Evolutionary conservation across 345 rosid genomes (phyloP), one percentile per base, ranked within the genome.

Genomic region (Erodium maritimum): DNA sequence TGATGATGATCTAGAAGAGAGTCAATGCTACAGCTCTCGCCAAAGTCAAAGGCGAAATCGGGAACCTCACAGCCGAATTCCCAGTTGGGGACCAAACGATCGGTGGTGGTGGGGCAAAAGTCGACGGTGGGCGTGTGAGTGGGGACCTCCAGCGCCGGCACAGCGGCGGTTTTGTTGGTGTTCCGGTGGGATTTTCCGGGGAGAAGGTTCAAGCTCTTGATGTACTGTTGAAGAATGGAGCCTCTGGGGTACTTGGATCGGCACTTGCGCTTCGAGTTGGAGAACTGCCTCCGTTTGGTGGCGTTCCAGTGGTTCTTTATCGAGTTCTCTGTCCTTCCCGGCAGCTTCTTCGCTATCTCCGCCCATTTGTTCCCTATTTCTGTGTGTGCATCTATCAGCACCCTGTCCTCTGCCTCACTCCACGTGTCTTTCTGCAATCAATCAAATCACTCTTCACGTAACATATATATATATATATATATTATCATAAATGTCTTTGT

Each of bases 301-400:
- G 96, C 99, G 29, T 90, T 94, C 99, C 99, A 90, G 59, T 94
- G 99, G 79, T 94, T 94, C 66, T 94, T 94, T 63, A 94, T 94
- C 19, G 97, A 87, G 71, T 94, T 94, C 58, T 94, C 99, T 3
- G 99, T 94, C 73, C 99, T 79, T 42, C 99, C 99, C 0, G 95
- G 97, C 46, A 94, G 77, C 25, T 81, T 83, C 69, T 90, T 94
- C 0, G 97, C 95, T 54, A 94, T 90, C 64, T 90, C 99, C 13
- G 97, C 99, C 99, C 99, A 94, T 73, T 78, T 90, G 83, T 94
- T 90, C 19, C 97, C 97, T 52, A 94, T 83, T 67, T 85, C 91
- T 48, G 64, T 63, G 65, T 94, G 99, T 0, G 88, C 83, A 23
- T 76, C 68, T 67, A 94, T 90, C n/a, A 94, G 72, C 8, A 88